Evolutionary conservation across 2,329 filamentous ascomycete genomes (phyloP).

Genomic region (Cercospora nicotianae): DNA sequence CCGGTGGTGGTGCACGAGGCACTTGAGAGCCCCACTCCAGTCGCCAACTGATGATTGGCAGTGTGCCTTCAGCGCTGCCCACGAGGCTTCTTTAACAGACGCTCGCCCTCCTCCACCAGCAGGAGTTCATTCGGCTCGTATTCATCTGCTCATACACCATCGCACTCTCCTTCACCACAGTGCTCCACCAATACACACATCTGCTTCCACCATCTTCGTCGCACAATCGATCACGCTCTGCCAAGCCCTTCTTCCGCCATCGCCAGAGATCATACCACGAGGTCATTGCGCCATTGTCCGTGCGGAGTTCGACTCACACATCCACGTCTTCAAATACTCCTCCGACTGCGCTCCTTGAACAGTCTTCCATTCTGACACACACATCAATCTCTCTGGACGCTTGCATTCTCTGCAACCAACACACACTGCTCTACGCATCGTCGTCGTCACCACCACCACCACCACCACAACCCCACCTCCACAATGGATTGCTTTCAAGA

Average conservation of each 20-base stretch:
- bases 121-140: background rate
- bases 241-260: slow-evolving; percentile 18
- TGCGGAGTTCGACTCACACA: slow-evolving; percentile 24
- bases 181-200: background rate
- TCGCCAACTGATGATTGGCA: too few relatives aligned
- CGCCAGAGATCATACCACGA: slow-evolving; percentile 20
- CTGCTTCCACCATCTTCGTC: slow-evolving; percentile 8
- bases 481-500: slow-evolving; percentile 74
- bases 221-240: background rate
- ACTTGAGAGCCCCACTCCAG: too few relatives aligned
- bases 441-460: background rate
- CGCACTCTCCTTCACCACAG: slow-evolving; percentile 11
- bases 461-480: slow-evolving; percentile 8
- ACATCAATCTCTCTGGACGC: background rate
- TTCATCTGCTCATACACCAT: slow-evolving; percentile 8
- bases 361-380: slow-evolving; percentile 1
- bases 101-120: background rate
- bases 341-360: slow-evolving; percentile 12
- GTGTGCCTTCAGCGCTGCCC: too few relatives aligned
- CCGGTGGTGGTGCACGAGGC: too few relatives aligned
- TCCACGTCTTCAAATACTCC: slow-evolving; percentile 20
- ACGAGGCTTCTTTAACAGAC: slow-evolving; percentile 5
- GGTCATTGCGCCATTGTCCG: slow-evolving; percentile 31
- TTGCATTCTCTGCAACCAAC: background rate
- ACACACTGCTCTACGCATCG: background rate